Conservation (phyloP, 768 basidiomycete species). For the Tephrocybe sp. region DNA sequence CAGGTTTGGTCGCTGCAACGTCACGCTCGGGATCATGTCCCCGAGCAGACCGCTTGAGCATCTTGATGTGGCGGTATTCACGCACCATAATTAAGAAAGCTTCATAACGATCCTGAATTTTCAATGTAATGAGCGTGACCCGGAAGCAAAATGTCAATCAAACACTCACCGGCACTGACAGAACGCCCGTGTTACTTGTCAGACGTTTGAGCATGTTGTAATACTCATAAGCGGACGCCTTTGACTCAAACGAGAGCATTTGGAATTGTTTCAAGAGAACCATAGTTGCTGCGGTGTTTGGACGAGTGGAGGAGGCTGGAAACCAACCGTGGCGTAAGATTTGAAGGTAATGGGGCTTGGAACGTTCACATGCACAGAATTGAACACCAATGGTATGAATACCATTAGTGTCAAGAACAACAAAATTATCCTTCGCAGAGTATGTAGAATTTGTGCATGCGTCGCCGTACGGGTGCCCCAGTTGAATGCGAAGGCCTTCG, state of each 20-base stretch:
- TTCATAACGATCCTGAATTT: slow-evolving; percentile 20
- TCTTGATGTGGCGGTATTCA: not conserved
- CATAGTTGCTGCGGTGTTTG: slow-evolving; percentile 27
- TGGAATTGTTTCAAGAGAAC: slow-evolving; percentile 22
- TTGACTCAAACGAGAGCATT: slow-evolving; percentile 25
- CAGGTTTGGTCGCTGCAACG: slow-evolving; percentile 15
- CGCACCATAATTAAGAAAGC: slow-evolving; percentile 10
- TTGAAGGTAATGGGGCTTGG: slow-evolving; percentile 18
- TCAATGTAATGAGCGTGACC: not conserved
- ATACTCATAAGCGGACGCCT: slow-evolving; percentile 25
- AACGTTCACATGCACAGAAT: slow-evolving; percentile 27
- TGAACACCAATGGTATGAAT: slow-evolving; percentile 27
- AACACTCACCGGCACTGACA: not conserved
- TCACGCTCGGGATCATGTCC: slow-evolving; percentile 23
- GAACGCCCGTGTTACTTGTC: slow-evolving; percentile 23
- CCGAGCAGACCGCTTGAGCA: slow-evolving; percentile 4
- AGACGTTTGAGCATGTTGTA: slow-evolving; percentile 21
- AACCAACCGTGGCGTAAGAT: slow-evolving; percentile 25
- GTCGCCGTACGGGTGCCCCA: slow-evolving; percentile 8
- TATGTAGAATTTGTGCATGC: slow-evolving; percentile 1
- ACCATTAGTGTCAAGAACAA: slow-evolving; percentile 22
- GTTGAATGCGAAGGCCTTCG: not conserved
- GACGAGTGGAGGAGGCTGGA: slow-evolving; percentile 22
- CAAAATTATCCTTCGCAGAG: slow-evolving; percentile 13
- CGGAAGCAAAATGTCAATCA: not conserved